phyloP scores from a whole-genome alignment of 768 basidiomycete species.

The Boletus insuetus region DNA sequence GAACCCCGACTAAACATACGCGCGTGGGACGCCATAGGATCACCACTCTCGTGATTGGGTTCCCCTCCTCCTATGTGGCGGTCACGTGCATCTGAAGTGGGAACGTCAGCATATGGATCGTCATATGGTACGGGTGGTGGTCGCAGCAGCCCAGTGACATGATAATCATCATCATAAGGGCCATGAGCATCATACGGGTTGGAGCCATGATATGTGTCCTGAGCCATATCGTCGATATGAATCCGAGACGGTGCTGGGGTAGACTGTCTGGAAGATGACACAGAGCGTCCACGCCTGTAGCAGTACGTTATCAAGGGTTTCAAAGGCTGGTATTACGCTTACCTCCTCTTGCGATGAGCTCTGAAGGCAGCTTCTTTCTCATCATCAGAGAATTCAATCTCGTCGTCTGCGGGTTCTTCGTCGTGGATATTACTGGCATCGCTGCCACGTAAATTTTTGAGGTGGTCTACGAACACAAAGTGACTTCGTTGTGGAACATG shows the following conservation, averaged over 20 bases:
- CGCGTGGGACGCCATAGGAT: constrained; percentile 1
- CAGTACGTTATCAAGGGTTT: background rate
- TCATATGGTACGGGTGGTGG: constrained; percentile 74
- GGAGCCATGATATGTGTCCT: constrained; percentile 43
- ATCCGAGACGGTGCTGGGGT: constrained; percentile 54
- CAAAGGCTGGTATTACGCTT: constrained; percentile 19
- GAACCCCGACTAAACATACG: constrained; percentile 27
- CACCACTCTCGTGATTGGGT: constrained; percentile 24
- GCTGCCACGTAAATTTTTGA: constrained; percentile 75
- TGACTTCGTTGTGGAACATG: constrained; percentile 78
- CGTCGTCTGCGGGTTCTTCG: constrained; percentile 88
- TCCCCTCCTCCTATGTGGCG: constrained; percentile 15
- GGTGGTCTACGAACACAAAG: constrained; percentile 77
- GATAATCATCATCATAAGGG: constrained; percentile 66
- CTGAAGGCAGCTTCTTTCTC: constrained; percentile 82
- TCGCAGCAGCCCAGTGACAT: constrained; percentile 50
- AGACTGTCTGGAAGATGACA: constrained; percentile 50
- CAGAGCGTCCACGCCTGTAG: constrained; percentile 52
- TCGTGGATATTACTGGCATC: constrained; percentile 95
- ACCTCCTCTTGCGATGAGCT: constrained; percentile 59
- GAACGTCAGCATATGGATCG: constrained; percentile 66
- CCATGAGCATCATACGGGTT: constrained; percentile 68
- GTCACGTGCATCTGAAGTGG: constrained; percentile 25
- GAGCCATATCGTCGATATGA: constrained; percentile 53
- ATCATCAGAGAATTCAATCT: constrained; percentile 94